Conservation (phyloP, 1,284 basidiomycete genomes). For the Ustilago tritici region DNA sequence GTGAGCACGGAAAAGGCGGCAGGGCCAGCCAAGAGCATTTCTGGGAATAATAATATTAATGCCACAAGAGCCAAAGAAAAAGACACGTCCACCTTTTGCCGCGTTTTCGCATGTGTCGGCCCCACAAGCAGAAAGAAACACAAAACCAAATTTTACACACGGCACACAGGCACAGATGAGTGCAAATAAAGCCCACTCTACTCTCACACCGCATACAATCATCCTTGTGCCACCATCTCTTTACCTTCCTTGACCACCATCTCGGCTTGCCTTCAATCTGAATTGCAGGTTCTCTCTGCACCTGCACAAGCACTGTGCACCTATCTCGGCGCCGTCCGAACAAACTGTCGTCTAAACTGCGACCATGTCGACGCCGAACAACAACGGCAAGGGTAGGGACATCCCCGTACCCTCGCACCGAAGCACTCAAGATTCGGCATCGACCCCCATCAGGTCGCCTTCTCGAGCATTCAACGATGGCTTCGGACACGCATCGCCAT, state of each 20-base stretch:
- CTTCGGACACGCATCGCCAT: conserved; percentile 37
- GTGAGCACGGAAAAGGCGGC: conserved; percentile 3
- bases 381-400: conserved; percentile 42
- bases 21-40: not conserved
- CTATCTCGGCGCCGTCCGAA: not conserved
- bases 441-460: conserved; percentile 43
- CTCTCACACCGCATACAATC: not conserved
- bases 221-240: not conserved
- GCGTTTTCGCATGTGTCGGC: conserved; percentile 33
- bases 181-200: not conserved
- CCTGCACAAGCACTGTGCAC: no score
- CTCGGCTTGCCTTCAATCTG: not conserved
- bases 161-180: not conserved
- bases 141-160: not conserved
- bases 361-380: conserved; percentile 41
- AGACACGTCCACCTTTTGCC: not conserved
- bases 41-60: no score
- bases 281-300: not conserved
- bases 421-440: conserved; percentile 10
- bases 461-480: conserved; percentile 33
- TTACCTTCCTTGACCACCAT: not conserved
- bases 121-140: not conserved
- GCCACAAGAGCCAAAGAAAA: not conserved
- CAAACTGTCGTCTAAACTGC: not conserved
- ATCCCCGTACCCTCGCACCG: conserved; percentile 20